Base-by-base conservation (phyloP, 495 filamentous ascomycete species). In the Penicillium pulvis region DNA sequence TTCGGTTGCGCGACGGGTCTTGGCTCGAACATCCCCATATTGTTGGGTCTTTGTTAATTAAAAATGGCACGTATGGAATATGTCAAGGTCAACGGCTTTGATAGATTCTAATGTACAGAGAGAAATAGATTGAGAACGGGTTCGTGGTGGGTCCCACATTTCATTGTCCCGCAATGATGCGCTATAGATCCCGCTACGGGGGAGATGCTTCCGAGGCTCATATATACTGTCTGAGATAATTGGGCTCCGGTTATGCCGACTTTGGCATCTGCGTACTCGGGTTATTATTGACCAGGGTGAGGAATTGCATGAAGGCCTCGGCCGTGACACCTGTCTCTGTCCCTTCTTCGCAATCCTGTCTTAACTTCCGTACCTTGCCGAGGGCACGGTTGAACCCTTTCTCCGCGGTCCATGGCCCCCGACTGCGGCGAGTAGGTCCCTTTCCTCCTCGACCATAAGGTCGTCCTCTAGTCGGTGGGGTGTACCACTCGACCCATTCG, bases 301-400 rank as follows among this genome's bases (percentile, higher is more conserved):
- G 51, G 56, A 79, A 77, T 42, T 64, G 72, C 73, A 76, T 70
- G 51, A 77, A 77, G 4, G 69, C 74, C 54, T 79, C 75, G 3
- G 72, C 73, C 33, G 45, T 48, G 14, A 58, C 59, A 12, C 75
- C 73, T 7, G 66, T 70, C 55, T 74, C 75, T 8, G 60, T 44
- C 4, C 73, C 77, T 28, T 69, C 75, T 36, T 77, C 75, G 47
- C 73, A 78, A 50, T 65, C 56, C 48, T 75, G 73, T 53, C 77
- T 67, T 19, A 70, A 58, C 47, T 76, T 75, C 39, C 73, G 64
- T 19, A 79, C 71, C 56, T 68, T 77, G 43, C 71, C 76, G 16
- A 79, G 46, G 7, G 73, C 77, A 20, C 74, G 68, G 30, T 76
- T 77, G 58, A 79, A 77, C 6, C 77, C 77, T 60, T 80, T 80